Evolutionary conservation across 108 stramenopile species (phyloP).

Genomic region (Seminavis robusta): DNA sequence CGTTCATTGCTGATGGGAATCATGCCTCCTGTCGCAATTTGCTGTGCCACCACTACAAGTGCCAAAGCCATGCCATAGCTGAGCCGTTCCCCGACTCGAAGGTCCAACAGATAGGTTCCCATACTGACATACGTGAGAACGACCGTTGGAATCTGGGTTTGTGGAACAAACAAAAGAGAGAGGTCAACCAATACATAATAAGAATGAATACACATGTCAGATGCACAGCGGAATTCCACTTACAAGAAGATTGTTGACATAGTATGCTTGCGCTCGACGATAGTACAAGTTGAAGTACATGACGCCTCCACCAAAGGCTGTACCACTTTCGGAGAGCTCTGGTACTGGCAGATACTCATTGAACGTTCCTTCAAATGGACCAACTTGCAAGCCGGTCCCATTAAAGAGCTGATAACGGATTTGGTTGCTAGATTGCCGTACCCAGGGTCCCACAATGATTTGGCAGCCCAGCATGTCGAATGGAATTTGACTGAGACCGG

Average conservation of each 20-base stretch:
- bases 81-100: constrained; percentile 25
- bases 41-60: constrained; percentile 28
- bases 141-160: constrained; percentile 13
- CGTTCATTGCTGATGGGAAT: constrained; percentile 6
- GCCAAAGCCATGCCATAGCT: constrained; percentile 18
- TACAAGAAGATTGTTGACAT: constrained; percentile 12
- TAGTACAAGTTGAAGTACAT: constrained; percentile 15
- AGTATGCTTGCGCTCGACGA: constrained; percentile 7
- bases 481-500: constrained; percentile 8
- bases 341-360: constrained; percentile 19
- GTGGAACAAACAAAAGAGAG: not conserved
- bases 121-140: constrained; percentile 17
- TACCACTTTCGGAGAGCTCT: not conserved
- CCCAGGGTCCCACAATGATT: too few relatives aligned
- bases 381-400: too few relatives aligned
- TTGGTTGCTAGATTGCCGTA: too few relatives aligned
- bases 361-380: constrained; percentile 7
- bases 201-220: too few relatives aligned
- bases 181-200: not conserved
- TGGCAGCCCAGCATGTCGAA: too few relatives aligned
- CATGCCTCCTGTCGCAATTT: constrained; percentile 16
- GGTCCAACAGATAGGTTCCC: constrained; percentile 18
- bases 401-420: too few relatives aligned
- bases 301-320: not conserved
- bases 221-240: not conserved